phyloP scores from a whole-genome alignment of 208 protist genomes.

The Crithidia fasciculata region DNA sequence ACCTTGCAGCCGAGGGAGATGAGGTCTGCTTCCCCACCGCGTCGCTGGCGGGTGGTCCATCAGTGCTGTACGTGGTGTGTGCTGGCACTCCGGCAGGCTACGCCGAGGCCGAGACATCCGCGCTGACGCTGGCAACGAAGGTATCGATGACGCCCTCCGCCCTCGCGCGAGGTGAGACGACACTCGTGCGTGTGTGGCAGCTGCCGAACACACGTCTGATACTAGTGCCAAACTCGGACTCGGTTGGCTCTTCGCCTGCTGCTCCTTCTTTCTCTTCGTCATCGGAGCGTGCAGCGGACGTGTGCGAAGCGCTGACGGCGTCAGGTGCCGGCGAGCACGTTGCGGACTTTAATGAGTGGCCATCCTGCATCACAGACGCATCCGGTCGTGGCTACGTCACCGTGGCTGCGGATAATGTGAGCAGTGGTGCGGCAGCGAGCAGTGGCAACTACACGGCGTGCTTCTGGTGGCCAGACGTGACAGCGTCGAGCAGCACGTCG shows the following conservation, averaged over 20 bases:
- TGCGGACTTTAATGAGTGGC: background rate
- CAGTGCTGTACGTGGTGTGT: slow-evolving; percentile 27
- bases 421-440: background rate
- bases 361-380: slow-evolving; percentile 4
- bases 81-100: slow-evolving; percentile 30
- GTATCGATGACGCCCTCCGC: slow-evolving; percentile 15
- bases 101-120: slow-evolving; percentile 5
- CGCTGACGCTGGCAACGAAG: slow-evolving; percentile 5
- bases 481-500: background rate
- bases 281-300: background rate
- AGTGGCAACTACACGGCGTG: slow-evolving; percentile 20
- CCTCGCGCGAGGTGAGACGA: background rate
- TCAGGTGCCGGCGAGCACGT: background rate
- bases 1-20: background rate
- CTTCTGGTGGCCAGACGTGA: slow-evolving; percentile 16
- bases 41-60: background rate
- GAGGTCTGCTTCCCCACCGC: slow-evolving; percentile 26
- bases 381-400: background rate
- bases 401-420: background rate
- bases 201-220: slow-evolving; percentile 5
- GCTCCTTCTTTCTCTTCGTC: background rate
- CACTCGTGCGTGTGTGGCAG: background rate
- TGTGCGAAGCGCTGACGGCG: background rate
- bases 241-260: background rate
- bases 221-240: background rate